phyloP scores from a whole-genome alignment of 441 rosid species.

The Hura crepitans region DNA sequence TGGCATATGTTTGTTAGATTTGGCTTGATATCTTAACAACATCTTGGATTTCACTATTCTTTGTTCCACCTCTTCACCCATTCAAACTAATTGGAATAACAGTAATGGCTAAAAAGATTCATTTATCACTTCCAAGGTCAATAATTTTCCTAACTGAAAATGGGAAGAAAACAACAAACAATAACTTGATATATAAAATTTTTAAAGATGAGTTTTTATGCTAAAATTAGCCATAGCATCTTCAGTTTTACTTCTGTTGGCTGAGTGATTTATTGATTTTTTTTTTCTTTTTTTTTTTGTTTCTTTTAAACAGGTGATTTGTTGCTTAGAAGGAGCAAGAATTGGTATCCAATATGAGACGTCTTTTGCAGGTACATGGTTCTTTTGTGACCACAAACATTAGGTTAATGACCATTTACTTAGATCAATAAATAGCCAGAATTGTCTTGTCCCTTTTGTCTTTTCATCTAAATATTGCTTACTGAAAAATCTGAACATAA shows the following conservation, averaged over 20 bases:
- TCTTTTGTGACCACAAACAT: not conserved
- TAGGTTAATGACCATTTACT: not conserved
- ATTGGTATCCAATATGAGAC: slow-evolving; percentile 94
- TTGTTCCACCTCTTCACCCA: not conserved
- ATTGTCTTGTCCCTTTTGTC: slow-evolving; percentile 1
- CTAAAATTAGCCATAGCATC: not conserved
- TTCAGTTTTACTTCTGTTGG: not conserved
- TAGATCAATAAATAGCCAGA: not conserved
- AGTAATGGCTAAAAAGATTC: not conserved
- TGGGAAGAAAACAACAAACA: not conserved
- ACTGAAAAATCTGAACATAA: not conserved
- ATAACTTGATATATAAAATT: not conserved
- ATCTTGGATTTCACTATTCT: not conserved
- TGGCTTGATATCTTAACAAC: not conserved
- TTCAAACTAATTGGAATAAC: not conserved
- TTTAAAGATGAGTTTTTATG: not conserved
- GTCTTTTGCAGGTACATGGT: slow-evolving; percentile 71
- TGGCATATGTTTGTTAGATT: not conserved
- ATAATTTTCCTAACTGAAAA: not conserved
- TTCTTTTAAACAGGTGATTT: slow-evolving; percentile 62
- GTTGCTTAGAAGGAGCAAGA: slow-evolving; percentile 86
- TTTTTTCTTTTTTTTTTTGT: slow-evolving; percentile 1
- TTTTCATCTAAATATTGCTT: not conserved
- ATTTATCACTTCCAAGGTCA: not conserved
- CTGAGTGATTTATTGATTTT: slow-evolving; percentile 14